A percentile compares a stretch with the other conserved stretches of the same genome.
Conservation (phyloP, 2,329 filamentous ascomycete genomes). For the Graphiopsis chlorocephala region DNA sequence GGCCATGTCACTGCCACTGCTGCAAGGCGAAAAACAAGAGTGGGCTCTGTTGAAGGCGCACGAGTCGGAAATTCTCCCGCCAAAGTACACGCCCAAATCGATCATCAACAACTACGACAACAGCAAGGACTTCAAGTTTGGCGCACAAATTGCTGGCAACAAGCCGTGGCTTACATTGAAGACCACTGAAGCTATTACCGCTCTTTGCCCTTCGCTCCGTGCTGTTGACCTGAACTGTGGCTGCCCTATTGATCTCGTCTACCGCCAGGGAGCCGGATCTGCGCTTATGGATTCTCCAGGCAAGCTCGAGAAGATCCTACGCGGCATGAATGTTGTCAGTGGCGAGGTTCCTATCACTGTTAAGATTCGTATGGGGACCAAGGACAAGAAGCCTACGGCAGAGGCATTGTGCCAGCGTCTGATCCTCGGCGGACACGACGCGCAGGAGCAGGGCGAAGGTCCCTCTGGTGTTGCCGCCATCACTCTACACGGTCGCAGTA, state of each 20-base stretch:
- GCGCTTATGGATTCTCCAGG: slow-evolving; percentile 83
- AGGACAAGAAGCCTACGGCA: slow-evolving; percentile 74
- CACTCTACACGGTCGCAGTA: slow-evolving; percentile 87
- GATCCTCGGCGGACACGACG: slow-evolving; percentile 73
- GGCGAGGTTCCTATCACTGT: slow-evolving; percentile 87
- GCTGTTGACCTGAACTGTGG: slow-evolving; percentile 96
- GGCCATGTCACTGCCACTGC: slow-evolving; percentile 85
- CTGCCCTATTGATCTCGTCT: slow-evolving; percentile 94
- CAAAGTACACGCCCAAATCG: slow-evolving; percentile 59
- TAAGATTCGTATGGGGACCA: slow-evolving; percentile 91
- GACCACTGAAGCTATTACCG: slow-evolving; percentile 75
- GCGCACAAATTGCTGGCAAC: slow-evolving; percentile 87
- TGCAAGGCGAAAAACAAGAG: slow-evolving; percentile 86
- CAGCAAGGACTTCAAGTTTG: slow-evolving; percentile 79
- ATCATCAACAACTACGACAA: slow-evolving; percentile 78
- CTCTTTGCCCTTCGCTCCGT: slow-evolving; percentile 76
- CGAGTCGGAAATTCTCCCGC: slow-evolving; percentile 72
- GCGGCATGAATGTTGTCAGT: slow-evolving; percentile 93
- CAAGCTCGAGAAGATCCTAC: slow-evolving; percentile 90
- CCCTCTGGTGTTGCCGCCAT: slow-evolving; percentile 89
- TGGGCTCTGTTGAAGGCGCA: slow-evolving; percentile 96
- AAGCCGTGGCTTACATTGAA: slow-evolving; percentile 90
- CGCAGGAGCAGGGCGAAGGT: slow-evolving; percentile 63
- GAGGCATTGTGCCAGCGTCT: slow-evolving; percentile 79
- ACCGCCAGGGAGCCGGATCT: slow-evolving; percentile 81